Base-by-base conservation (phyloP, 2,329 filamentous ascomycete genomes). In the Cladophialophora yegresii region DNA sequence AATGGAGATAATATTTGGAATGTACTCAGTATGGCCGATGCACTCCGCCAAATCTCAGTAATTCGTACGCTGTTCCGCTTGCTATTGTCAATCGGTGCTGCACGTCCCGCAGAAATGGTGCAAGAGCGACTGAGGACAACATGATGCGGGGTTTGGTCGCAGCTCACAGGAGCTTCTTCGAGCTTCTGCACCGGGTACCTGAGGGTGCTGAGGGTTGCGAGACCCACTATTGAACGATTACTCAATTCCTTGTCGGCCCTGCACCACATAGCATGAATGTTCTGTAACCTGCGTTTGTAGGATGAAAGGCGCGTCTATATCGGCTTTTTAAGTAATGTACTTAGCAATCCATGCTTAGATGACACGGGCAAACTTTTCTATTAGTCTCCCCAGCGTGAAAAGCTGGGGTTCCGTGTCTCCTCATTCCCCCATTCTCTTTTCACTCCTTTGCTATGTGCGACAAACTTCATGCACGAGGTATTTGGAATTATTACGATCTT, bases 1-100 rank as follows among this genome's bases (percentile, higher is more conserved):
- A 13, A 26, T 58, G 56, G 36, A 32, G 22, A 13, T 54, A 50
- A 54, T 28, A 67, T 65, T 63, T 65, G 63, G 47, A 67, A 67
- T 65, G 32, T 49, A n/a, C n/a, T n/a, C n/a, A 28, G 26, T 3
- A 43, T n/a, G n/a, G 47, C 47, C 13, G 47, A 22, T 50, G 23
- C 47, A 8, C 47, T 50, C 20, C 20, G 13, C 20, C 22, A 50
- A 9, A 50, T 3, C 13, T 50, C 47, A 50, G 12, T 43, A 13
- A 13, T 8, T 13, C 40, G 12, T 50, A 23, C 23, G 47, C 47
- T 50, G n/a, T 50, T 26, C 26, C 26, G 9, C 45, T 22, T 50
- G 23, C 22, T 50, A 50, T 26, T 50, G 47, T 20, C 47, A 50
- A 26, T 50, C 13, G 47, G 47, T 49, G 12, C 20, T 10, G 13